These are phyloP conservation scores for Russula compacta DNA, from an alignment of 768 basidiomycete genomes.

Conservation along the genomic window DNA sequence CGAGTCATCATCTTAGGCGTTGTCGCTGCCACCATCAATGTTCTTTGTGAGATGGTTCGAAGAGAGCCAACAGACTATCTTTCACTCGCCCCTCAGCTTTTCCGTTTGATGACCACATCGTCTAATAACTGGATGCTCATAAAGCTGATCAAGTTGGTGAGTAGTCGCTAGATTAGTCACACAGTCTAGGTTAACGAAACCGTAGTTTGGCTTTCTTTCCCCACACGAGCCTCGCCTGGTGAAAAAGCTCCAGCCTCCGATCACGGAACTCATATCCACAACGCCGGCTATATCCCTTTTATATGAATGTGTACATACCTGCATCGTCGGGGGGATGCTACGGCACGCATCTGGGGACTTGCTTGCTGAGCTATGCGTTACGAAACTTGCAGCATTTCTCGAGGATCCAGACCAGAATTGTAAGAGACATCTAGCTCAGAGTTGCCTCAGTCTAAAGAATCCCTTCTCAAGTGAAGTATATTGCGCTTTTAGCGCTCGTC, in stretches of 20 bases:
- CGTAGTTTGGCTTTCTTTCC: slow-evolving; percentile 84
- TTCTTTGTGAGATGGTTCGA: slow-evolving; percentile 86
- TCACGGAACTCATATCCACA: slow-evolving; percentile 91
- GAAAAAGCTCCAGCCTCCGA: slow-evolving; percentile 87
- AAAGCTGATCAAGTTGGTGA: slow-evolving; percentile 92
- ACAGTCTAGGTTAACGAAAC: background rate
- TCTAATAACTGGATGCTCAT: slow-evolving; percentile 99
- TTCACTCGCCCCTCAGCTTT: slow-evolving; percentile 82
- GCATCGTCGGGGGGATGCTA: slow-evolving; percentile 95
- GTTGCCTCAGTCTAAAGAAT: background rate
- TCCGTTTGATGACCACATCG: slow-evolving; percentile 85
- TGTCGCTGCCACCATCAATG: slow-evolving; percentile 88
- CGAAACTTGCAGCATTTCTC: slow-evolving; percentile 87
- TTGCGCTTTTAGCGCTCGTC: slow-evolving; percentile 87
- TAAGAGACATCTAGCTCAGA: slow-evolving; percentile 35
- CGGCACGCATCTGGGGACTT: slow-evolving; percentile 66
- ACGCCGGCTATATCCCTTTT: slow-evolving; percentile 92
- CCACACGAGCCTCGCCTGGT: slow-evolving; percentile 91
- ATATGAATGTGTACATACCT: slow-evolving; percentile 98
- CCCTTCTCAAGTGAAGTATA: slow-evolving; percentile 78
- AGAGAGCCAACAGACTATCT: slow-evolving; percentile 74
- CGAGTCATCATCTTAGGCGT: slow-evolving; percentile 50
- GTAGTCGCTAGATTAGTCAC: slow-evolving; percentile 19
- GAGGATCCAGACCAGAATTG: slow-evolving; percentile 93
- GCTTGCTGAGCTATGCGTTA: slow-evolving; percentile 81